Evolutionary conservation across 2,329 filamentous ascomycete genomes (phyloP), one percentile per base, ranked within the genome.

Genomic region (Calcarisporium arbuscula): DNA sequence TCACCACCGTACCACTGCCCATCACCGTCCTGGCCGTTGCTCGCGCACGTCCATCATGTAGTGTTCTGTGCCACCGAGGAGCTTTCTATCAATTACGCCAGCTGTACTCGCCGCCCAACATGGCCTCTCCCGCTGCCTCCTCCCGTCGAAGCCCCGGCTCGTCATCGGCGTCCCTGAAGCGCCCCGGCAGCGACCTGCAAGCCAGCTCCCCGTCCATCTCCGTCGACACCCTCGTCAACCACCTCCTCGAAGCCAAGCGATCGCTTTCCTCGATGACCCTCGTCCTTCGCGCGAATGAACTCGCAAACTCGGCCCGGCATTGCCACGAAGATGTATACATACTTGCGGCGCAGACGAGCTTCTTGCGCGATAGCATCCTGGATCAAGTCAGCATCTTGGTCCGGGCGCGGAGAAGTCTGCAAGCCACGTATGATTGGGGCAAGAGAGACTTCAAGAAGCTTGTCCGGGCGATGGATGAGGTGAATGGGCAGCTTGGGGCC

Each of bases 241-340:
- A 94, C 61, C 81, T 95, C 22, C 77, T 95, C 26, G 81, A 83
- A 19, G 85, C 90, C 8, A 95, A 95, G 57, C 79, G 86, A 28
- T 89, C 89, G 2, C 73, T 96, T 5, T 85, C 84, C 12, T 87
- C 87, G 9, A 88, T 94, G 56, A 77, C 72, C 27, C 80, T 85
- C 40, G 86, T 95, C 33, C 81, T 85, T 54, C 84, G 85, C 40
- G 89, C 88, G 45, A 89, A 92, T 53, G 84, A 94, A 51, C 80
- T 95, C 36, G 83, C 92, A 28, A 86, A 77, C 15, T 69, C 76
- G 11, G 86, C 88, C 5, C 81, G 87, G 21, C 66, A 72, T 20
- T 75, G 85, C 21, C 70, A 95, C 44, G 85, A 94, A 53, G 82
- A 92, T 47, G 81, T 80, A 30, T 80, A 86, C 34, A 70, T 89